A percentile compares a stretch with the other conserved stretches of the same genome.
phyloP scores from a whole-genome alignment of 2,329 filamentous ascomycete species.

The Pseudopyricularia cyperi region DNA sequence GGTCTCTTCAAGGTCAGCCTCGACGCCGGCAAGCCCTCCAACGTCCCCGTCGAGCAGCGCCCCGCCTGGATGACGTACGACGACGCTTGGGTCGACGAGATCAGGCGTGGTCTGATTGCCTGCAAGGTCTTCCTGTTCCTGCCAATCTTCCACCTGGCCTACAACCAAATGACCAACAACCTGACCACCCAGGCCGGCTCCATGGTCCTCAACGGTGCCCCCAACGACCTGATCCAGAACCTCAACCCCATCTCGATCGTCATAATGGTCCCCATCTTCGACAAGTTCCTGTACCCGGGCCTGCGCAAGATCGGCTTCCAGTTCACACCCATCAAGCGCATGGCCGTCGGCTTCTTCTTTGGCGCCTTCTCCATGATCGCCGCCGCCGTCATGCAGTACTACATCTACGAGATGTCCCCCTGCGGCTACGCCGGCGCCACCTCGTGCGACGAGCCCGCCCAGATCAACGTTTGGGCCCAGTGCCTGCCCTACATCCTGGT shows the following conservation, averaged over 20 bases:
- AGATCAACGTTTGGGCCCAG: constrained; percentile 51
- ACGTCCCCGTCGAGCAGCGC: constrained; percentile 38
- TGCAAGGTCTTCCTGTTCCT: constrained; percentile 60
- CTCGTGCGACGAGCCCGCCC: constrained; percentile 6
- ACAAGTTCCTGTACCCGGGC: constrained; percentile 53
- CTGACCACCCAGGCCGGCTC: constrained; percentile 49
- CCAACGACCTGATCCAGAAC: constrained; percentile 66
- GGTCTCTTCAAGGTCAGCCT: constrained; percentile 42
- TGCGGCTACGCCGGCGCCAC: constrained; percentile 38
- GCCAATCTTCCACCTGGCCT: constrained; percentile 20
- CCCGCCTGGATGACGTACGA: constrained; percentile 52
- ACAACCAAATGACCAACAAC: constrained; percentile 34
- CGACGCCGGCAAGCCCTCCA: constrained; percentile 44
- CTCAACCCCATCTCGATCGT: constrained; percentile 63
- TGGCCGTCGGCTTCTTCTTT: constrained; percentile 55
- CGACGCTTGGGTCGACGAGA: constrained; percentile 20
- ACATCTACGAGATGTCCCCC: constrained; percentile 49
- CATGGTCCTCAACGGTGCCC: constrained; percentile 56
- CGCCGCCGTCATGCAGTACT: constrained; percentile 40
- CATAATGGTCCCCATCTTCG: constrained; percentile 60
- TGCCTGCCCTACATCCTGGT: constrained; percentile 34
- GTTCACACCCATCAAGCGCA: constrained; percentile 64
- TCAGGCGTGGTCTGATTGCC: constrained; percentile 54
- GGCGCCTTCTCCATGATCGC: constrained; percentile 47
- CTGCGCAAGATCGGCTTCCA: constrained; percentile 49